phyloP scores from a whole-genome alignment of 1,284 basidiomycete genomes.

The Malassezia brasiliensis region DNA sequence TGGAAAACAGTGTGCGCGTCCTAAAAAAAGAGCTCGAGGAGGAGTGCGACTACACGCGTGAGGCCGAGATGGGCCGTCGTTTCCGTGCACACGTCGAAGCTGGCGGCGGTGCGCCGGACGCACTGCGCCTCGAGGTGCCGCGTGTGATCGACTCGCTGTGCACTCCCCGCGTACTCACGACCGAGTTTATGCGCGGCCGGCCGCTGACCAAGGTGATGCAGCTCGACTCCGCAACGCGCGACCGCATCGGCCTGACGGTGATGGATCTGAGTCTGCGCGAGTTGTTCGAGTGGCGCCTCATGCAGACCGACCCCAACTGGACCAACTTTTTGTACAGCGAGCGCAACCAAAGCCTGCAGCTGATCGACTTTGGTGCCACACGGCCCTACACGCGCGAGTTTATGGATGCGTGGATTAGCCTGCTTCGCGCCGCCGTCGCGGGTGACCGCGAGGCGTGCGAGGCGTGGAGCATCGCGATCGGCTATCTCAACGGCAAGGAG shows the following conservation, averaged over 20 bases:
- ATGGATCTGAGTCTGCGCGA: constrained; percentile 80
- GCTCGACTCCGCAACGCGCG: constrained; percentile 60
- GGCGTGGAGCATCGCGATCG: constrained; percentile 65
- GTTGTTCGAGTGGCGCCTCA: constrained; percentile 77
- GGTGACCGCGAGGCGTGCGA: constrained; percentile 64
- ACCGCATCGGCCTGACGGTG: constrained; percentile 75
- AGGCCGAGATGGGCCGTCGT: constrained; percentile 63
- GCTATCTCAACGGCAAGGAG: constrained; percentile 84
- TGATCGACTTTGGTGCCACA: constrained; percentile 94
- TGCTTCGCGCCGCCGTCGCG: constrained; percentile 67
- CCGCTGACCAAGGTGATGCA: constrained; percentile 62
- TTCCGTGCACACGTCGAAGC: constrained; percentile 52
- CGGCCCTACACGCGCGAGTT: constrained; percentile 75
- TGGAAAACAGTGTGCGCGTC: constrained; percentile 65
- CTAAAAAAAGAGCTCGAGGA: constrained; percentile 85
- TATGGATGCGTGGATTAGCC: constrained; percentile 74
- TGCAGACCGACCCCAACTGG: constrained; percentile 99
- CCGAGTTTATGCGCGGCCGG: constrained; percentile 72
- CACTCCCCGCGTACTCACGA: constrained; percentile 73
- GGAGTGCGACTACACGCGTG: constrained; percentile 85
- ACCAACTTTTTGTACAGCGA: constrained; percentile 88
- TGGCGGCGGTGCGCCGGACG: background rate
- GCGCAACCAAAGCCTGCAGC: constrained; percentile 56
- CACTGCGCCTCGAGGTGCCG: constrained; percentile 64
- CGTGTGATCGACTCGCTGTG: constrained; percentile 68